phyloP scores from a whole-genome alignment of 2,329 filamentous ascomycete species.

The Xylariomycetidae sp. region DNA sequence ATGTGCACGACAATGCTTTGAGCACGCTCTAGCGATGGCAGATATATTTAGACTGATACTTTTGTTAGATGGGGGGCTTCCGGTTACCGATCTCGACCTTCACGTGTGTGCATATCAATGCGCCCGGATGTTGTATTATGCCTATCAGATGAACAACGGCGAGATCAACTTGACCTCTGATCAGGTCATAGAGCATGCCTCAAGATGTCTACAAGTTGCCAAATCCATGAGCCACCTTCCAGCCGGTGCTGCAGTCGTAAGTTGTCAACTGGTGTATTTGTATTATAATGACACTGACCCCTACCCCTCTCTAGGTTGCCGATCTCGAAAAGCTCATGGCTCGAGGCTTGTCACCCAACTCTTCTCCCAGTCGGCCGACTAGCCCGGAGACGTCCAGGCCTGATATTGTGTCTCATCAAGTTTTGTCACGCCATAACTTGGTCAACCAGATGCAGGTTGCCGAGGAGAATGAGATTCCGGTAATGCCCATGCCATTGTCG shows the following conservation, averaged over 20 bases:
- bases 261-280: constrained; percentile 13
- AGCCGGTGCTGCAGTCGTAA: constrained; percentile 44
- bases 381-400: constrained; percentile 19
- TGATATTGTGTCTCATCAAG: constrained; percentile 18
- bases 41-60: constrained; percentile 51
- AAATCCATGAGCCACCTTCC: constrained; percentile 47
- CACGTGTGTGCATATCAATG: constrained; percentile 54
- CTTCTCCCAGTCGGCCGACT: constrained; percentile 25
- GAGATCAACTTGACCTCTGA: constrained; percentile 42
- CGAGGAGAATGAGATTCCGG: constrained; percentile 25
- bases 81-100: constrained; percentile 51
- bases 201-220: constrained; percentile 47
- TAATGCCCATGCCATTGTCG: constrained; percentile 23
- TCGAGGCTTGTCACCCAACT: constrained; percentile 34
- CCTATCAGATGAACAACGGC: constrained; percentile 39
- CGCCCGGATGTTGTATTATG: constrained; percentile 47
- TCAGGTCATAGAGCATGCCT: constrained; percentile 43
- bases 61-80: constrained; percentile 44
- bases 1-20: constrained; percentile 47
- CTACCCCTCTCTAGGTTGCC: constrained; percentile 24
- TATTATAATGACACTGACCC: constrained; percentile 12
- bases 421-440: constrained; percentile 20
- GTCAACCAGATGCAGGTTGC: constrained; percentile 26
- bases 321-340: constrained; percentile 50
- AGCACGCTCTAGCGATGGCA: constrained; percentile 51